Percentiles rank a stretch among this genome's conserved stretches.
phyloP scores from a whole-genome alignment of 208 protist species.

The Crithidia sp. region DNA sequence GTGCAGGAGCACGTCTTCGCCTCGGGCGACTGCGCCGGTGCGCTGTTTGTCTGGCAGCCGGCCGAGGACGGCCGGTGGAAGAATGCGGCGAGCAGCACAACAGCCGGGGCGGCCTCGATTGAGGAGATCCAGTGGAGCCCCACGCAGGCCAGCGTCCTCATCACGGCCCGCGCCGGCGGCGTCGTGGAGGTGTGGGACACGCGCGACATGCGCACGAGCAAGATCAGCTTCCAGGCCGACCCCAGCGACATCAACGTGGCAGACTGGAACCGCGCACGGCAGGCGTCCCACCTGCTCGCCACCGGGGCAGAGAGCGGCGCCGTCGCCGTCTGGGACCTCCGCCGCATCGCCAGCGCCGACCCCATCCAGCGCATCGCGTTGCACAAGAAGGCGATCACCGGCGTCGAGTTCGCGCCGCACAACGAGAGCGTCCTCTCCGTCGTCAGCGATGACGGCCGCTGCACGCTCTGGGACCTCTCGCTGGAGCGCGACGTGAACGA shows the following conservation, averaged over 20 bases:
- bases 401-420: slow-evolving; percentile 96
- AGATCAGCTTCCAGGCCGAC: slow-evolving; percentile 81
- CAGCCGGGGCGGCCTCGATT: slow-evolving; percentile 68
- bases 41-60: slow-evolving; percentile 91
- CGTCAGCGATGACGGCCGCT: slow-evolving; percentile 92
- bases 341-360: slow-evolving; percentile 71
- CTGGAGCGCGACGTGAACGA: slow-evolving; percentile 96
- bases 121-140: slow-evolving; percentile 98
- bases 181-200: slow-evolving; percentile 92
- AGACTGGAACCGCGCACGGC: slow-evolving; percentile 93
- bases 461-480: slow-evolving; percentile 98
- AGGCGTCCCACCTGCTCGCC: slow-evolving; percentile 94
- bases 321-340: slow-evolving; percentile 97
- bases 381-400: slow-evolving; percentile 95
- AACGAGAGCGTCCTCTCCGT: slow-evolving; percentile 96
- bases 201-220: slow-evolving; percentile 83
- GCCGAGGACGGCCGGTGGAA: slow-evolving; percentile 77
- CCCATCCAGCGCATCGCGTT: slow-evolving; percentile 92
- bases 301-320: slow-evolving; percentile 97
- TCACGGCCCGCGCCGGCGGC: slow-evolving; percentile 79
- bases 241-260: slow-evolving; percentile 98
- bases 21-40: slow-evolving; percentile 93
- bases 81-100: slow-evolving; percentile 72
- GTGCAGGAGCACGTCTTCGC: slow-evolving; percentile 72
- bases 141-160: slow-evolving; percentile 91